Percentiles rank a stretch among this genome's conserved stretches.
Evolutionary conservation across 164 flowering plant species (phyloP).

Genomic region (Platanus orientalis): DNA sequence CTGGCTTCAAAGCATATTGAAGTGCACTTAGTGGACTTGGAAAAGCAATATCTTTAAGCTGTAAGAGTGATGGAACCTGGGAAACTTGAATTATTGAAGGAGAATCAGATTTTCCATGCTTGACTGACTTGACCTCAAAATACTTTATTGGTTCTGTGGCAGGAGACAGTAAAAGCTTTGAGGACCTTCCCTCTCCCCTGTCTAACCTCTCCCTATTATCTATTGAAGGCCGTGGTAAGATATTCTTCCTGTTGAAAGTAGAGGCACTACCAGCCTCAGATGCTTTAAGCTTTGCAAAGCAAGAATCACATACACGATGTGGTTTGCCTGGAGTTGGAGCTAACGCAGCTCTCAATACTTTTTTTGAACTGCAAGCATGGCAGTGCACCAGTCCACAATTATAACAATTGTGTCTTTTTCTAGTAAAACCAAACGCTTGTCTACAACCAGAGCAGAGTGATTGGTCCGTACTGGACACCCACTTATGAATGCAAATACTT

Average conservation of each 20-base stretch:
- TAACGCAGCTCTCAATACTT: constrained; percentile 22
- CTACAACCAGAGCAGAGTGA: constrained; percentile 26
- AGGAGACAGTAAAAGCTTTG: background rate
- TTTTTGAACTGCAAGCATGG: constrained; percentile 29
- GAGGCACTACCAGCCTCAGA: background rate
- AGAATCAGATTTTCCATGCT: background rate
- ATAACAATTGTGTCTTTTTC: constrained; percentile 31
- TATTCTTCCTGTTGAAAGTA: background rate
- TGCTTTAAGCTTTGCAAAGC: constrained; percentile 20
- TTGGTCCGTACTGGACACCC: constrained; percentile 28
- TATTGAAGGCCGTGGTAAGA: background rate
- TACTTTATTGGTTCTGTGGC: background rate
- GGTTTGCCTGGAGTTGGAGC: constrained; percentile 27
- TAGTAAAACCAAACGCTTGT: constrained; percentile 23
- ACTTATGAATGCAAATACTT: constrained; percentile 27
- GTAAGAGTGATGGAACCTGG: background rate
- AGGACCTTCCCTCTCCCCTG: background rate
- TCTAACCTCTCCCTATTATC: background rate
- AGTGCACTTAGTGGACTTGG: background rate
- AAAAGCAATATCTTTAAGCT: background rate
- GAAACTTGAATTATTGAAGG: background rate
- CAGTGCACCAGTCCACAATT: constrained; percentile 28
- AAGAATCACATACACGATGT: constrained; percentile 27
- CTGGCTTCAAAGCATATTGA: background rate
- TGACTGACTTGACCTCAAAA: background rate